phyloP scores from a whole-genome alignment of 1,139 yeast species.

The Candida sojae region DNA sequence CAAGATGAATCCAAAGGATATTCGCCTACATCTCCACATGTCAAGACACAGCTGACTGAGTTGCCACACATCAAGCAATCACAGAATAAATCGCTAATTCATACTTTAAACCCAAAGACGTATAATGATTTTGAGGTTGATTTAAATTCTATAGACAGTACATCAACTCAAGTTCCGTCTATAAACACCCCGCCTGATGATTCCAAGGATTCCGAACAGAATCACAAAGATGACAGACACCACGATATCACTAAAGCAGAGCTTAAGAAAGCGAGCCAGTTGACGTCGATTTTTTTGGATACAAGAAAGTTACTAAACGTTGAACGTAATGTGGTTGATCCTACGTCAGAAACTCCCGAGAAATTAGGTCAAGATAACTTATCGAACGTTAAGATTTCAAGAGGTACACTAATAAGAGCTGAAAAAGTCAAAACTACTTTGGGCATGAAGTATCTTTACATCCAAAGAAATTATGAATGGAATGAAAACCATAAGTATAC shows the following conservation, averaged over 20 bases:
- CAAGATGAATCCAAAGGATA: neutral
- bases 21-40: neutral
- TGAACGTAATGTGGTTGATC: slow-evolving; percentile 42
- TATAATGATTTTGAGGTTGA: neutral
- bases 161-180: neutral
- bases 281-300: slow-evolving; percentile 45
- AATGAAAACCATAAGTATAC: slow-evolving; percentile 15
- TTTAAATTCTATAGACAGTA: neutral
- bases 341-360: slow-evolving; percentile 12
- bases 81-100: neutral
- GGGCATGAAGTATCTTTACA: slow-evolving; percentile 50
- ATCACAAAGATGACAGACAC: neutral
- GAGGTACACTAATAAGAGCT: slow-evolving; percentile 50
- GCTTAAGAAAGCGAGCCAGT: slow-evolving; percentile 41
- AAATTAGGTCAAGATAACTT: neutral
- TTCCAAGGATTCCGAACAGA: neutral
- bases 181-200: neutral
- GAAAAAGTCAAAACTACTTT: slow-evolving; percentile 54
- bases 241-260: slow-evolving; percentile 16
- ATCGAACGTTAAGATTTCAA: slow-evolving; percentile 21
- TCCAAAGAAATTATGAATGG: slow-evolving; percentile 40
- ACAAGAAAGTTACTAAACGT: slow-evolving; percentile 43
- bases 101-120: neutral
- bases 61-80: neutral
- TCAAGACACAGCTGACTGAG: neutral